Base-by-base conservation (phyloP, 371 early-diverging fungal genomes). In the Rhizopus arrhizus region DNA sequence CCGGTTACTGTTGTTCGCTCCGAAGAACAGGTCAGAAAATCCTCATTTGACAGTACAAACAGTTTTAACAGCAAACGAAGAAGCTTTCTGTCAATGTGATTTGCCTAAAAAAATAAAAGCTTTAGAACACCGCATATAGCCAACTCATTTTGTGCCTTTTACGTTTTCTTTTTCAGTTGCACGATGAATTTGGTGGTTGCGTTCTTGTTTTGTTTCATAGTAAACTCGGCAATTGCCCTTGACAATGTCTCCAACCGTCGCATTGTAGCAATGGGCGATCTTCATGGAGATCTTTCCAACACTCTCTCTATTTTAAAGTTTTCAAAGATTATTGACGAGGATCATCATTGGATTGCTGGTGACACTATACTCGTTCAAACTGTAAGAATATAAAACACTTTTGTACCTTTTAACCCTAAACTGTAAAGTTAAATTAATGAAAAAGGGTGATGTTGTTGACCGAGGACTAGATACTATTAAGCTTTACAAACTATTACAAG, bases 201-300 rank as follows among this genome's bases (percentile, higher is more conserved):
- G n/a, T 43, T 43, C 11, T 43, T 43, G n/a, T 43, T 43, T 5
- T 43, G 11, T 5, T 43, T 43, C 15, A n/a, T 51, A 8, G 38
- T 31, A 2, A 34, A 49, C 12, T 38, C 50, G 6, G 40, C 8
- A 28, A 42, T 43, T n/a, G n/a, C 13, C 6, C 22, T 40, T 16
- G 54, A 63, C 10, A 22, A 54, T 9, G 43, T 43, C 43, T 15
- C 8, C 43, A 58, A 62, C 9, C 58, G 66, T 31, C 87, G 90
- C 12, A 88, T 90, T 52, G 82, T 90, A 8, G 92, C 91, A 15
- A 68, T 91, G 46, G 92, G 91, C 6, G 93, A 93, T 74, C 70
- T 91, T 28, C 93, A 93, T 62, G 90, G 90, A 5, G 91, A 91
- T 60, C 68, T 82, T 15, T 57, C 65, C 6, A 78, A 86, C 29